Evolutionary conservation across 345 rosid species (phyloP), one percentile per base, ranked within the genome.

Genomic region (Moricandia arvensis): DNA sequence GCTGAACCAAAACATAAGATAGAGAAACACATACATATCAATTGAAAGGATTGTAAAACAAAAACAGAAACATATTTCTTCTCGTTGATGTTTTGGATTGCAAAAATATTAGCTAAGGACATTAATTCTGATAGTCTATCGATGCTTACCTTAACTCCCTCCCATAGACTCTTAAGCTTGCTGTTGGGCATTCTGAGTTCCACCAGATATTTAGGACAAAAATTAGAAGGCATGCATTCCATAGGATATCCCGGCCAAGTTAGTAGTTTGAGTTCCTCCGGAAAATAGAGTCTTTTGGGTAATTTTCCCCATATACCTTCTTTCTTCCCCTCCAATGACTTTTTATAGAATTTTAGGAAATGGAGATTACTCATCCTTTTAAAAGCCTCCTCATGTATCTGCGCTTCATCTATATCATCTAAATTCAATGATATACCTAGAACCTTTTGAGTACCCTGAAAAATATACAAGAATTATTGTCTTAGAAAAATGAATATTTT

Each of bases 391-490:
- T 66, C 10, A 35, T 15, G 18, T 55, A 82, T 38, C 0, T 0
- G 5, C 4, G 76, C 0, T 6, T 60, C 1, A 16, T 66, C 24
- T 12, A 41, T 4, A 30, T 7, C 74, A 60, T 30, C 53, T 4
- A 35, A 15, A 34, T 33, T 21, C 76, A 83, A 8, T 11, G 63
- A 30, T 37, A 79, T 66, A 1, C 82, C 84, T 45, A 78, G 11
- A 17, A 81, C 26, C 2, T 53, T 63, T n/a, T 72, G 3, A 4
- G 74, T 75, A 26, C 80, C 84, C 84, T 83, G 63, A 12, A 58
- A 33, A 16, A 45, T 15, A 49, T 1, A 27, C n/a, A 66, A 66
- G 13, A 64, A 24, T n/a, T n/a, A n/a, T n/a, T n/a, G n/a, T n/a
- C n/a, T n/a, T n/a, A n/a, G n/a, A n/a, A n/a, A n/a, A n/a, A n/a